Base-by-base conservation (phyloP, 1,284 basidiomycete species). In the Ganoderma resinaceum region DNA sequence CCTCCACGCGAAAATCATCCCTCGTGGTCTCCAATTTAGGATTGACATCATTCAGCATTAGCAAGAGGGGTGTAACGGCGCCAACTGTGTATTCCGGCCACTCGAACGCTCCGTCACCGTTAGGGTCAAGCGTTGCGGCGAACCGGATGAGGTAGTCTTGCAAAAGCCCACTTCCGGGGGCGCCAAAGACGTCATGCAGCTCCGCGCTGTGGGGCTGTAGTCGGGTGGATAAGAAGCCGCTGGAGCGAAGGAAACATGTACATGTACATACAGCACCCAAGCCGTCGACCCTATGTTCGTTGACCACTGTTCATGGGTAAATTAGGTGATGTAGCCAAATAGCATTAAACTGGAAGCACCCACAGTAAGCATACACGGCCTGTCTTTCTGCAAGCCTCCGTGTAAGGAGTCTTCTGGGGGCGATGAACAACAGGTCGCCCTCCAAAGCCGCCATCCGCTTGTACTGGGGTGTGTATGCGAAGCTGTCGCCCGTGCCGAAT, bases 401-500 rank as follows among this genome's bases (percentile, higher is more conserved):
- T 1, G 71, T 38, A 23, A 74, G 70, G 14, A 74, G 38, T 3
- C 73, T 63, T n/a, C 86, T 78, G 1, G 85, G 85, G 0, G 80
- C 85, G 60, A 87, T 85, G 74, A 87, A 86, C 0, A 83, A 77
- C 3, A 76, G 76, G 67, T 88, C 87, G 0, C 86, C 87, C 55
- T 78, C 78, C 70, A 87, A 77, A 0, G 86, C 80, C 9, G 86
- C 82, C 3, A 88, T 75, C n/a, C 87, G 79, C 76, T 88, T 86
- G 77, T 79, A 87, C 63, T 87, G 80, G 0, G 83, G 83, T 0
- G 82, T 80, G 29, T 86, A 70, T 0, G 77, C 79, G 66, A 86
- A 84, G 0, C 79, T 53, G 40, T 78, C 68, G 0, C 84, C 82
- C 0, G 87, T 88, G 60, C 79, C 78, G 68, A 82, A 89, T 0